phyloP scores from a whole-genome alignment of 805 yeast species.

The Novakomyces olei region DNA sequence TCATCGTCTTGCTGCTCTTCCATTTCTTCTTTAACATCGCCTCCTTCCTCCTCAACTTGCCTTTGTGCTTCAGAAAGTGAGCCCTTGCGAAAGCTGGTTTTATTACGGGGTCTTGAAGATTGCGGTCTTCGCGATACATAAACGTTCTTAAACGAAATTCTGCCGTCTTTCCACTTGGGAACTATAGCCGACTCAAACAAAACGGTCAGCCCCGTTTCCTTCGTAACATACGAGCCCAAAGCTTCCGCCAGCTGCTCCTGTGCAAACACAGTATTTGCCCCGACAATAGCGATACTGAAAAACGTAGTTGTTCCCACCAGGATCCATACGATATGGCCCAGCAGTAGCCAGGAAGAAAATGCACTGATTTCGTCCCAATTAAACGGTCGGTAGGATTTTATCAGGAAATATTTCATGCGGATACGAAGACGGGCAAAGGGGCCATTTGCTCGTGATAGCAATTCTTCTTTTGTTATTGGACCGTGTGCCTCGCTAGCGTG shows the following conservation, averaged over 20 bases:
- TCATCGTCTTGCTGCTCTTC: constrained; percentile 28
- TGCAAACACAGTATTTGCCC: constrained; percentile 67
- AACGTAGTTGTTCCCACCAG: constrained; percentile 83
- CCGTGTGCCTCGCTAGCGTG: too few species aligned
- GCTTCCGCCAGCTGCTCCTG: constrained; percentile 68
- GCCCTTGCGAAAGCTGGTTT: background rate
- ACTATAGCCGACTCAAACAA: constrained; percentile 85
- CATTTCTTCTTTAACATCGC: constrained; percentile 7
- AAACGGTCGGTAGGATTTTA: too few species aligned
- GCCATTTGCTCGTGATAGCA: too few species aligned
- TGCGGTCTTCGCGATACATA: constrained; percentile 71
- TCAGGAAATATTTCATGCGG: too few species aligned
- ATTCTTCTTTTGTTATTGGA: too few species aligned
- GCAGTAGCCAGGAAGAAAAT: constrained; percentile 71
- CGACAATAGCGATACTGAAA: constrained; percentile 51
- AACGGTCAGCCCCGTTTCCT: constrained; percentile 60
- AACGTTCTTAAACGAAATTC: constrained; percentile 62
- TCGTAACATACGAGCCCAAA: constrained; percentile 64
- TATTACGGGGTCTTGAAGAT: background rate
- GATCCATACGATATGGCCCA: constrained; percentile 64
- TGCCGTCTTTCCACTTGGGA: constrained; percentile 82
- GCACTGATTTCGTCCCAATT: constrained; percentile 90
- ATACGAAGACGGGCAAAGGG: too few species aligned
- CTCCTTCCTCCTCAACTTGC: background rate
- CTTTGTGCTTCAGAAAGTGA: constrained; percentile 5